A percentile compares a stretch with the other conserved stretches of the same genome.
These are phyloP conservation scores for Cladosporium velox DNA, from an alignment of 2,329 filamentous ascomycete genomes.

Conservation along the genomic window DNA sequence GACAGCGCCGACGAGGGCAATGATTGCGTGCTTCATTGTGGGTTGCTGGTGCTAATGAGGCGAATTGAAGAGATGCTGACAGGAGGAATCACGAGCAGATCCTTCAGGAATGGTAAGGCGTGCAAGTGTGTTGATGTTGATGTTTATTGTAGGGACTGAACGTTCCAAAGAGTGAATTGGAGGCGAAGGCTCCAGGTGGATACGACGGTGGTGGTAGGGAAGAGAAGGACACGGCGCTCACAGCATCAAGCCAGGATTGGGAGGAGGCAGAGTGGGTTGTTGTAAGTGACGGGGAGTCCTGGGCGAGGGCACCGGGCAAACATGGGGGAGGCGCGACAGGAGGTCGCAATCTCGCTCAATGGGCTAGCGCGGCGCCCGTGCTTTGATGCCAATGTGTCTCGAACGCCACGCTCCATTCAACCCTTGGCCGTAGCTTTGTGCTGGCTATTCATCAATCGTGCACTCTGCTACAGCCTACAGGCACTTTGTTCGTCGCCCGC, in stretches of 20 bases:
- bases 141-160: slow-evolving; percentile 11
- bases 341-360: slow-evolving; percentile 15
- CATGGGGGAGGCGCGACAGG: slow-evolving; percentile 14
- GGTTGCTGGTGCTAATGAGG: neutral
- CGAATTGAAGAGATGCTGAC: neutral
- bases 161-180: slow-evolving; percentile 30
- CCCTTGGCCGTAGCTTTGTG: neutral
- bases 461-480: neutral
- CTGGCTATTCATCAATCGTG: neutral
- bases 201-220: slow-evolving; percentile 9
- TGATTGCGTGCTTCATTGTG: slow-evolving; percentile 39
- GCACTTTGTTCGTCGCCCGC: neutral
- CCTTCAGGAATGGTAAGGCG: slow-evolving; percentile 20
- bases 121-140: slow-evolving; percentile 15
- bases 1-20: slow-evolving; percentile 40
- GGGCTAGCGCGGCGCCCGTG: slow-evolving; percentile 1
- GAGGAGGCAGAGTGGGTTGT: slow-evolving; percentile 7
- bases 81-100: slow-evolving; percentile 1
- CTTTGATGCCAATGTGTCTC: slow-evolving; percentile 2
- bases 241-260: slow-evolving; percentile 8
- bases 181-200: slow-evolving; percentile 23
- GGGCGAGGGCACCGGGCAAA: neutral
- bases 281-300: slow-evolving; percentile 11
- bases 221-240: slow-evolving; percentile 9
- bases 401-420: slow-evolving; percentile 15